Conservation (phyloP, 2,329 filamentous ascomycete species). For the Monosporascus sp. region DNA sequence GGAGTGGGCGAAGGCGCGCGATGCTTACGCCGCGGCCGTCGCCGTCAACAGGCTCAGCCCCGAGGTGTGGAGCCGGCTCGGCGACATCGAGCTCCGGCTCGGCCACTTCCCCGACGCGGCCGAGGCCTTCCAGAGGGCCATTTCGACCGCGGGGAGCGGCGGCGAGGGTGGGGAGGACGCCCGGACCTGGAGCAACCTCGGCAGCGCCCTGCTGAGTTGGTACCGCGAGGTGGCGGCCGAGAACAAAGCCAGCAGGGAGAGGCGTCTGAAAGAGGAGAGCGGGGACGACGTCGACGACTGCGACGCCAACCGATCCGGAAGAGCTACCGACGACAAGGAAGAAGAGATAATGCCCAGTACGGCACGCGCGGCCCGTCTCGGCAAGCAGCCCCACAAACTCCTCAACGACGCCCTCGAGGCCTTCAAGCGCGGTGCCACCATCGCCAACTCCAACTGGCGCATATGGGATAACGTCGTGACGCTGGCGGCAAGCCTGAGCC, state of each 20-base stretch:
- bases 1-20: conserved; percentile 63
- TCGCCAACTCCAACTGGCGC: conserved; percentile 81
- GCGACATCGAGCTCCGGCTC: conserved; percentile 79
- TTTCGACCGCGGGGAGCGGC: conserved; percentile 52
- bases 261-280: conserved; percentile 3
- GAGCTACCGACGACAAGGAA: conserved; percentile 3
- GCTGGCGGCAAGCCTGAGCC: conserved; percentile 70
- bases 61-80: conserved; percentile 82
- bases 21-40: conserved; percentile 74
- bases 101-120: conserved; percentile 72
- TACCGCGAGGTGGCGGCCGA: conserved; percentile 50
- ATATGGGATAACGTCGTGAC: conserved; percentile 98
- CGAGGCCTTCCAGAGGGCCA: conserved; percentile 76
- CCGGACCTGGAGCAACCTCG: conserved; percentile 91
- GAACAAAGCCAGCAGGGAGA: conserved; percentile 19
- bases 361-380: conserved; percentile 20
- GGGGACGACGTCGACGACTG: conserved; percentile 21
- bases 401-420: conserved; percentile 73
- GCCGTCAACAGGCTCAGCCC: conserved; percentile 75
- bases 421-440: conserved; percentile 77
- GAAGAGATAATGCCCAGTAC: conserved; percentile 25
- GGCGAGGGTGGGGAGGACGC: conserved; percentile 79
- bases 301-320: conserved; percentile 6
- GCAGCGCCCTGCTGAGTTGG: conserved; percentile 70
- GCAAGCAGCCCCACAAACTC: conserved; percentile 51